Base-by-base conservation (phyloP, 441 rosid genomes). In the Gossypium laxum region DNA sequence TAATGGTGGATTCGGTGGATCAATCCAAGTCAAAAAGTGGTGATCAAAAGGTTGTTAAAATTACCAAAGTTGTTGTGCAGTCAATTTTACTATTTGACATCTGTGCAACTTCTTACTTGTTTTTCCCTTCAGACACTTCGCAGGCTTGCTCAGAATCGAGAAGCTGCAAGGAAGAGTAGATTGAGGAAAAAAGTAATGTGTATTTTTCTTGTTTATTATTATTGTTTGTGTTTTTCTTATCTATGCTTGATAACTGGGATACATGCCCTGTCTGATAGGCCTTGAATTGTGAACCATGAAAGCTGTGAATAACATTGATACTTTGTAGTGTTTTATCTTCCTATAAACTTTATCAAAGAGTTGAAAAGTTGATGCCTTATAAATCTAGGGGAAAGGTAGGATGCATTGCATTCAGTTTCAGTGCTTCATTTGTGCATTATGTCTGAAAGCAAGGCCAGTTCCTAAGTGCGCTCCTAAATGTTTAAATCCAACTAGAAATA, bases 121-220 rank as follows among this genome's bases (percentile, higher is more conserved):
- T 50, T 34, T 10, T 65, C 60, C 43, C 72, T 66, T 69, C 78
- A 89, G 93, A 72, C 79, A 1, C 87, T 89, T 60, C 77, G 89
- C 24, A 74, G 93, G 80, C 76, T 89, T 54, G 91, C 93, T 69
- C 93, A 89, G 72, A 87, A 89, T 71, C 73, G 93, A 34, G 93
- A 89, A 74, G 93, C 93, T 78, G 93, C 91, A 12, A 83, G 86
- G 79, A 89, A 87, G 81, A 89, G 93, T 71, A 81, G 93, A 24
- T 71, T 87, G 60, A 82, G 93, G 80, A 89, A 89, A 73, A 89
- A 89, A 75, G 93, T 89, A 82, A 65, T 51, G 28, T 57, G 48
- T n/a, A 19, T 22, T 48, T 26, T 22, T 41, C 21, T 74, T 5
- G 30, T 63, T 76, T 66, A 47, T 28, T 17, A 17, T 47, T 28